A percentile compares a stretch with the other conserved stretches of the same genome.
Evolutionary conservation across 2,329 filamentous ascomycete genomes (phyloP).

Genomic region (Ophiostoma himal-ulmi): DNA sequence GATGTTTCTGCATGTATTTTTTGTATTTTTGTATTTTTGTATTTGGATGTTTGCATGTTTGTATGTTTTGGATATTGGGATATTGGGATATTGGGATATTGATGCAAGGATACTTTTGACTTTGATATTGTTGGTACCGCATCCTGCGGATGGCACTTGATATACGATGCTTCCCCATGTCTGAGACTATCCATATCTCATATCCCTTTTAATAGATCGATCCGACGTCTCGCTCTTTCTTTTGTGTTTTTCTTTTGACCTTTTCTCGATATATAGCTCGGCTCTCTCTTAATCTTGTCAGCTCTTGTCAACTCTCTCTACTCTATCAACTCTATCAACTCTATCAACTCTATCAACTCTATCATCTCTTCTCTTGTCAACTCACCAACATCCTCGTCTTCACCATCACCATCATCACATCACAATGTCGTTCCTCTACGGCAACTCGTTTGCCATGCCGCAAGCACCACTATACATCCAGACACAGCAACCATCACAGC

Average conservation of each 20-base stretch:
- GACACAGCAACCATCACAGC: neutral
- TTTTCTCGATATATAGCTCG: neutral
- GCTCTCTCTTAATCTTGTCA: neutral
- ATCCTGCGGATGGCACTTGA: neutral
- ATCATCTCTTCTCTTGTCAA: neutral
- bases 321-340: neutral
- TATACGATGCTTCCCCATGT: slow-evolving; percentile 9
- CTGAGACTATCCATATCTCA: slow-evolving; percentile 8
- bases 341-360: neutral
- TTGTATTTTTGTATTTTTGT: neutral
- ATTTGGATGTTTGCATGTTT: no score
- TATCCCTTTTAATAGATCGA: slow-evolving; percentile 9
- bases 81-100: no score
- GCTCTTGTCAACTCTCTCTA: neutral
- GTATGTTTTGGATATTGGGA: no score
- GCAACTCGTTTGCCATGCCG: slow-evolving; percentile 32
- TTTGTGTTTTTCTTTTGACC: neutral
- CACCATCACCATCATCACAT: slow-evolving; percentile 4
- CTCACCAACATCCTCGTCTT: neutral
- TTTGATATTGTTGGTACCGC: neutral
- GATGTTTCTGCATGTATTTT: neutral
- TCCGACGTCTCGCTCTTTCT: slow-evolving; percentile 10
- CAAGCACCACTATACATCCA: slow-evolving; percentile 17
- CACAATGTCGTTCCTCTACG: slow-evolving; percentile 27
- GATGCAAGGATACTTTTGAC: neutral